Evolutionary conservation across 352 stramenopile species (phyloP), one percentile per base, ranked within the genome.

Genomic region (Pythium sp.): DNA sequence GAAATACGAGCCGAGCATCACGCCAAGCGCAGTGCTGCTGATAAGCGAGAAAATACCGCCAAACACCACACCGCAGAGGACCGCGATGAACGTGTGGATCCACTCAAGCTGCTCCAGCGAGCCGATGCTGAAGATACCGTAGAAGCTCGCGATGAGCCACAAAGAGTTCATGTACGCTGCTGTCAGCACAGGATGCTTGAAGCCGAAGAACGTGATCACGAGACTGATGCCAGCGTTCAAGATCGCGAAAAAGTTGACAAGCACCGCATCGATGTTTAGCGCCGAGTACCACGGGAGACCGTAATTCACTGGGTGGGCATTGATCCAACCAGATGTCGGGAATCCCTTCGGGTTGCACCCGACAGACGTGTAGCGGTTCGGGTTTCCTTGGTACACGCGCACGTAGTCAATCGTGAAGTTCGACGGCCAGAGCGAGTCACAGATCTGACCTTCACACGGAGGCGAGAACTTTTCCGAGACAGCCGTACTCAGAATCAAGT

Each of bases 401-500:
- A 99, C 87, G 64, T 96, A 97, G 76, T 99, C 94, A 77, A 99
- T 98, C 56, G 92, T 97, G 72, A 98, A 97, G 74, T 95, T 94
- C 15, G 87, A 92, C 5, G 89, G 89, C 89, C 89, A 96, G 22
- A 95, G 43, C 51, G 95, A 98, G 73, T 98, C 83, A 71, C 95
- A 98, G 71, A 97, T 98, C 69, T 98, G 76, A 28, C 88, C 86
- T 5, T 86, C 72, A 65, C 96, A 99, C 51, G 89, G 91, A 20
- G 94, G 90, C 26, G 96, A 96, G 72, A 96, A 96, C 57, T 98
- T 99, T 34, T 97, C 97, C 2, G 95, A 99, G 43, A 99, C 92
- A 9, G 97, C 97, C 2, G 94, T 98, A 84, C 98, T 99, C 54
- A 99, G 81, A 85, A 99, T 99, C 55, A 99, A 71, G 71, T 99